A percentile compares a stretch with the other conserved stretches of the same genome.
phyloP scores from a whole-genome alignment of 805 yeast genomes.

The Kodamaea sagamina region DNA sequence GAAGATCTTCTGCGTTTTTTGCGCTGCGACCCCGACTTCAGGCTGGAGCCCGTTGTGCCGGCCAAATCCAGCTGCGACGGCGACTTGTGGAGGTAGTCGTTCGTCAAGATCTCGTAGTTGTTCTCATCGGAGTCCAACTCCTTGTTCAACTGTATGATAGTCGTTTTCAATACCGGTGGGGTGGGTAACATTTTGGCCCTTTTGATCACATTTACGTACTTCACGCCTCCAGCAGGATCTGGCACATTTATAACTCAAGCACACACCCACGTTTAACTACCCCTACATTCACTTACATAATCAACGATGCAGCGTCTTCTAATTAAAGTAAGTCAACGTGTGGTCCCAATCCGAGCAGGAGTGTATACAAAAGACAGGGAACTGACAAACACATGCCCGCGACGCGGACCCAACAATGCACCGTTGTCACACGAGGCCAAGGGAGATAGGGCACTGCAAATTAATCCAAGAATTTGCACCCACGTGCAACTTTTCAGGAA shows the following conservation, averaged over 20 bases:
- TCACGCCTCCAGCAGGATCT: constrained; percentile 7
- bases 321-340: constrained; percentile 14
- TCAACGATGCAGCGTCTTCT: constrained; percentile 2
- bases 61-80: constrained; percentile 11
- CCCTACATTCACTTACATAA: constrained; percentile 8
- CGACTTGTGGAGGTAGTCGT: constrained; percentile 29
- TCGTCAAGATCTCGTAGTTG: constrained; percentile 45
- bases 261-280: constrained; percentile 13
- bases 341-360: constrained; percentile 8
- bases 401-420: too few species aligned
- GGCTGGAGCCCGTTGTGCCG: constrained; percentile 2
- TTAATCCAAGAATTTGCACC: neutral
- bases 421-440: constrained; percentile 13
- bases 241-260: constrained; percentile 9
- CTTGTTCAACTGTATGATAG: constrained; percentile 46
- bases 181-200: constrained; percentile 26
- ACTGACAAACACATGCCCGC: neutral
- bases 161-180: constrained; percentile 47
- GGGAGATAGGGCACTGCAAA: neutral
- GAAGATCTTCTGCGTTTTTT: constrained; percentile 44
- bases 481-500: constrained; percentile 7
- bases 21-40: constrained; percentile 14
- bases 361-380: neutral
- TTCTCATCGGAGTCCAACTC: constrained; percentile 44
- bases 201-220: neutral